These are phyloP conservation scores for Tephrocybe sp. DNA, from an alignment of 768 basidiomycete genomes.

Conservation along the genomic window DNA sequence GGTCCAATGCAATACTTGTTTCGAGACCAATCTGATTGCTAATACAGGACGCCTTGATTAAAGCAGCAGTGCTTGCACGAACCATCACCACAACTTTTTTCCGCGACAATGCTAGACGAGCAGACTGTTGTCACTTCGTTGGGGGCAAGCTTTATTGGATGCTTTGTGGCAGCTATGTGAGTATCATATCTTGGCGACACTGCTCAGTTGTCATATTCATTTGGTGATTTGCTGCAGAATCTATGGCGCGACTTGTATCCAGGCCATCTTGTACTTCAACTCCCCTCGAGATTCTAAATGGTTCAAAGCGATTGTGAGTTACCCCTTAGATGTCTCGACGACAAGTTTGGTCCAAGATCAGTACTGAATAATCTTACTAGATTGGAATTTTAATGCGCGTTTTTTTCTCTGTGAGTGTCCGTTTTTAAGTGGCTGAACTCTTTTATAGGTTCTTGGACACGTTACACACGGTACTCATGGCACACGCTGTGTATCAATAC, in stretches of 20 bases:
- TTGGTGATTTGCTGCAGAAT: background rate
- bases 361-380: background rate
- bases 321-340: background rate
- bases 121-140: background rate
- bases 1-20: too few species aligned
- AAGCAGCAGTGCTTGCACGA: too few species aligned
- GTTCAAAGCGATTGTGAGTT: background rate
- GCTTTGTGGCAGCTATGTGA: background rate
- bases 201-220: background rate
- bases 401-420: background rate
- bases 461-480: background rate
- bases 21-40: too few species aligned
- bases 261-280: background rate
- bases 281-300: background rate
- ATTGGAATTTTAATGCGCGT: background rate
- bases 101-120: too few species aligned
- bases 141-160: background rate
- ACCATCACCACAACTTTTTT: too few species aligned
- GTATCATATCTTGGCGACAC: background rate
- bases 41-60: too few species aligned
- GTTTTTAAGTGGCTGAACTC: background rate
- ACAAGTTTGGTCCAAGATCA: too few species aligned
- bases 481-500: background rate
- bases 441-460: background rate
- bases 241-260: background rate